Evolutionary conservation across 2,329 filamentous ascomycete genomes (phyloP).

Genomic region (Paecilomyces fulvus): DNA sequence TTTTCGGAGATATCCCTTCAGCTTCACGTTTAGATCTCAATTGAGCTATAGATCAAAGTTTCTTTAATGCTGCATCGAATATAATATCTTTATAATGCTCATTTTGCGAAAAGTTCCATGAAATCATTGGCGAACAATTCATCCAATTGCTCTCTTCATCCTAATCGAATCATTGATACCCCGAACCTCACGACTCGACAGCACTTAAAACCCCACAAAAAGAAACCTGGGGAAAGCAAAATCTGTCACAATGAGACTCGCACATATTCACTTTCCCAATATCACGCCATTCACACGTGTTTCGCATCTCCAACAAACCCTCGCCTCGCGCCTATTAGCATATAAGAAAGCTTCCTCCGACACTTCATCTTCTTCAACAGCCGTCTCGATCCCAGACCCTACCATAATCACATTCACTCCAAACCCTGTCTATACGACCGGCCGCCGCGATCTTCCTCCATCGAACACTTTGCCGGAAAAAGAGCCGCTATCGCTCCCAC

Average conservation of each 20-base stretch:
- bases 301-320: constrained; percentile 47
- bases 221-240: background rate
- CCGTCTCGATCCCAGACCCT: constrained; percentile 47
- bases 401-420: constrained; percentile 77
- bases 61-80: background rate
- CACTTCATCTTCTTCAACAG: constrained; percentile 13
- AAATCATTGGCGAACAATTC: background rate
- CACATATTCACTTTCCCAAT: constrained; percentile 52
- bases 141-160: background rate
- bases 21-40: too few species aligned
- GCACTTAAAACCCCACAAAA: background rate
- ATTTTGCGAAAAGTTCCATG: background rate
- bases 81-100: background rate
- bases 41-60: background rate
- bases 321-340: constrained; percentile 51
- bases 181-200: background rate
- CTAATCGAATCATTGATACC: background rate
- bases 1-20: too few species aligned
- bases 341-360: constrained; percentile 44
- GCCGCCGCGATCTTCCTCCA: constrained; percentile 61
- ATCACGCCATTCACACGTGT: constrained; percentile 49
- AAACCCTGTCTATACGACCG: constrained; percentile 77
- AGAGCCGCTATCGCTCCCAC: constrained; percentile 28
- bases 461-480: constrained; percentile 21
- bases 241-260: constrained; percentile 39